Base-by-base conservation (phyloP, 1,284 basidiomycete genomes). In the Dichomitus squalens region DNA sequence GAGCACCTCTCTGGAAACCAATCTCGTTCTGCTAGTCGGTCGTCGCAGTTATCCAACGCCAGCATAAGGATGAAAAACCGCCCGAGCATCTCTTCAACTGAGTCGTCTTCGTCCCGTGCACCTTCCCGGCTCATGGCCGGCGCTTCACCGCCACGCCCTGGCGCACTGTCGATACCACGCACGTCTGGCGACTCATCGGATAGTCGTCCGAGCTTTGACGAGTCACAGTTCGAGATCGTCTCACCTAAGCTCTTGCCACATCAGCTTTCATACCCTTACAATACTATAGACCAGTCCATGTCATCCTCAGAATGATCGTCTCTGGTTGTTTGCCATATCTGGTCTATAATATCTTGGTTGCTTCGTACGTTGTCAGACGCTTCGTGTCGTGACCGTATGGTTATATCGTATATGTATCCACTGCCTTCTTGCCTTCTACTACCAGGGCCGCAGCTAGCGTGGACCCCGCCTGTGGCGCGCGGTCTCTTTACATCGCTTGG, bases 211-310 rank as follows among this genome's bases (percentile, higher is more conserved):
- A 72, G 72, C 63, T 69, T 74, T 54, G 73, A 74, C 60, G 70
- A 66, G 41, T 70, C 69, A 20, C 73, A 72, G 59, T 73, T 75
- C 60, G 73, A 75, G 68, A 72, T 73, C 8, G 68, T 75, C 6
- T 72, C 73, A 9, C 65, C 67, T 23, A 65, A 61, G 41, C 38
- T 60, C 12, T 61, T 43, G 39, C 61, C 68, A 39, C 65, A 65
- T 47, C 63, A 67, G 61, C 62, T 74, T 25, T 64, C 73, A 35
- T 79, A 79, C 58, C 77, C 79, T 3, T 79, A 79, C 63, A 67
- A 74, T 60, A 69, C 67, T 20, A 62, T 75, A 58, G 78, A 78
- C 59, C 73, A 76, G 46, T 66, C 68, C 25, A 60, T 66, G 65
- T 54, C 64, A 12, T 65, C 67, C 12, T 53, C 58, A 16, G 67